Conservation (phyloP, 768 basidiomycete species). For the Boletus sp. region DNA sequence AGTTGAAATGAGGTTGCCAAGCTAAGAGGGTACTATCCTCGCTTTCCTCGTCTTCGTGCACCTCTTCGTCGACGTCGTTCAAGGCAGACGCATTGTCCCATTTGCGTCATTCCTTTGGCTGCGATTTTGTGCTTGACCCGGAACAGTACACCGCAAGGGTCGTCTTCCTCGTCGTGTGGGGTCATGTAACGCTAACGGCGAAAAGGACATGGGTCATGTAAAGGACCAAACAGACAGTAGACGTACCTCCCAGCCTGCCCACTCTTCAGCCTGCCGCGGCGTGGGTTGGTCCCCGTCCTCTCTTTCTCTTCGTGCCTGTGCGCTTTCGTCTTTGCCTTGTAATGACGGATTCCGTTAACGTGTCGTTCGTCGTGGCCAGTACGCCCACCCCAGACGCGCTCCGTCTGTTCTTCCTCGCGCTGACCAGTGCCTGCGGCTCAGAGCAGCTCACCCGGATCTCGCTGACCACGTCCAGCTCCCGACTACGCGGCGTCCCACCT, state of each 20-base stretch:
- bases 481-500: background rate
- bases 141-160: conserved; percentile 91
- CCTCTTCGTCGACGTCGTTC: too few relatives aligned
- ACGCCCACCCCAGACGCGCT: conserved; percentile 17
- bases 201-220: too few relatives aligned
- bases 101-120: conserved; percentile 14
- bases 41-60: too few relatives aligned
- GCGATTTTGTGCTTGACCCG: conserved; percentile 40
- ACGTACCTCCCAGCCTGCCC: too few relatives aligned
- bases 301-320: conserved; percentile 23
- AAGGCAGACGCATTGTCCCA: too few relatives aligned
- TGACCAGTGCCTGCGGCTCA: conserved; percentile 10
- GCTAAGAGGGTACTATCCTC: too few relatives aligned
- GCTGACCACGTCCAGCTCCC: conserved; percentile 4
- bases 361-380: conserved; percentile 15
- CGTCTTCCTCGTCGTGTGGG: conserved; percentile 93
- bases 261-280: too few relatives aligned
- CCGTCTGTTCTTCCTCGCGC: conserved; percentile 21
- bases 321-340: conserved; percentile 29
- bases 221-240: conserved; percentile 23
- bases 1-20: conserved; percentile 87
- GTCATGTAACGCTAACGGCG: too few relatives aligned
- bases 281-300: too few relatives aligned
- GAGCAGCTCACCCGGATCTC: conserved; percentile 9
- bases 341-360: conserved; percentile 6